phyloP scores from a whole-genome alignment of 257 asterid genomes.

The Plectranthus barbatus region DNA sequence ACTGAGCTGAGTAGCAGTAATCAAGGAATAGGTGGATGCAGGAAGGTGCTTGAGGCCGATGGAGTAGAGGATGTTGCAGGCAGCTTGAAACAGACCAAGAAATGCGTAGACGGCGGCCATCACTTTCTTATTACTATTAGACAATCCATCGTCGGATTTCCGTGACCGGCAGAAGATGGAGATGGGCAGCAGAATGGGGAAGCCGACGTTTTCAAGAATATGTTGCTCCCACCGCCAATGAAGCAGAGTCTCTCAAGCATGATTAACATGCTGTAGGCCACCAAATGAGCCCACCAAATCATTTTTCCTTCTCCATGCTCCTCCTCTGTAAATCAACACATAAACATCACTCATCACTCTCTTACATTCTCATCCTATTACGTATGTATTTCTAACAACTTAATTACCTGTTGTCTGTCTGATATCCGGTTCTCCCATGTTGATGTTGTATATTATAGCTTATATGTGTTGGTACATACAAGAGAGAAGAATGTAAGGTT shows the following conservation, averaged over 20 bases:
- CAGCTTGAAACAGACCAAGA: slow-evolving; percentile 36
- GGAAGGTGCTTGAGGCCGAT: slow-evolving; percentile 43
- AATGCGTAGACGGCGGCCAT: slow-evolving; percentile 13
- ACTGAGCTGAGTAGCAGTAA: slow-evolving; percentile 38
- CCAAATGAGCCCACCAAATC: slow-evolving; percentile 34
- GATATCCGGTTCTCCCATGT: too few relatives aligned
- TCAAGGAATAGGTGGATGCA: slow-evolving; percentile 45
- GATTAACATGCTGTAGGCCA: slow-evolving; percentile 22
- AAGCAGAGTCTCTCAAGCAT: slow-evolving; percentile 43
- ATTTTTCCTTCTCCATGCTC: slow-evolving; percentile 4
- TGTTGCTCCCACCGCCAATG: slow-evolving; percentile 46
- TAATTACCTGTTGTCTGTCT: too few relatives aligned
- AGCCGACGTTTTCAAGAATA: slow-evolving; percentile 38
- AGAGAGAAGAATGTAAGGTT: too few relatives aligned
- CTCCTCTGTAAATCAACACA: too few relatives aligned
- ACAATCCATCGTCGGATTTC: too few relatives aligned
- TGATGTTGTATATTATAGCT: too few relatives aligned
- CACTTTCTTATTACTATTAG: background rate
- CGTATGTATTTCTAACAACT: too few relatives aligned
- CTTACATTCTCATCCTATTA: too few relatives aligned
- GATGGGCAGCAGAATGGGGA: slow-evolving; percentile 49
- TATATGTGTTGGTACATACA: too few relatives aligned
- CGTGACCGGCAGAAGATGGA: slow-evolving; percentile 8
- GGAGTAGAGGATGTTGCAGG: slow-evolving; percentile 25
- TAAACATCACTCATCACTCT: too few relatives aligned